Evolutionary conservation across 768 basidiomycete species (phyloP).

Genomic region (Kwoniella shandongensis): DNA sequence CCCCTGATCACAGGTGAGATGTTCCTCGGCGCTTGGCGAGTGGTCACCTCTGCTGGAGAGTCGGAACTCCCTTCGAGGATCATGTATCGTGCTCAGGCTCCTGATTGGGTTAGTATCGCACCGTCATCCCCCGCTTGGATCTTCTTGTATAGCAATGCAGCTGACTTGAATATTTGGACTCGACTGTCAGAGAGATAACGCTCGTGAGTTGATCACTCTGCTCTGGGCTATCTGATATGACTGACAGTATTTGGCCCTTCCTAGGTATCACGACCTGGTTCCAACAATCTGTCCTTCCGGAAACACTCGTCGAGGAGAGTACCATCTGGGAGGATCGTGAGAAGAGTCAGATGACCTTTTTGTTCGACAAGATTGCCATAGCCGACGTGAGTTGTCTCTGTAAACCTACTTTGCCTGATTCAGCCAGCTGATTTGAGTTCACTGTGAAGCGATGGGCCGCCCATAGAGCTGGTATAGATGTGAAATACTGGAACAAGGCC

Average conservation of each 20-base stretch:
- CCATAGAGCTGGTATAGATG: conserved; percentile 7
- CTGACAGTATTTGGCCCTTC: no score
- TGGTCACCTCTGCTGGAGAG: conserved; percentile 19
- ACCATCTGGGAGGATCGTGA: conserved; percentile 18
- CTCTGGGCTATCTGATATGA: no score
- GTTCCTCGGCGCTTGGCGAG: conserved; percentile 28
- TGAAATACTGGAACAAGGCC: conserved; percentile 28
- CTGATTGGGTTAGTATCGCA: conserved; percentile 29
- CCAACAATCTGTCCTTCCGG: conserved; percentile 27
- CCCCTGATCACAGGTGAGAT: conserved; percentile 14
- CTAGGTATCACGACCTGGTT: conserved; percentile 30
- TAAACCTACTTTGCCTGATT: neutral
- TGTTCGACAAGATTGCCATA: conserved; percentile 28
- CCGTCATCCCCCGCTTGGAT: neutral
- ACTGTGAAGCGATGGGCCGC: conserved; percentile 25
- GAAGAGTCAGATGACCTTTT: conserved; percentile 15
- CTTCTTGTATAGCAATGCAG: no score
- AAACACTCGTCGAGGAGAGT: conserved; percentile 25
- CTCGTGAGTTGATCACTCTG: no score
- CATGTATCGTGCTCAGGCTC: conserved; percentile 17
- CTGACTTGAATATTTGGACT: neutral
- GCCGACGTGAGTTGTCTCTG: conserved; percentile 15
- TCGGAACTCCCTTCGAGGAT: conserved; percentile 22
- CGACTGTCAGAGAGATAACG: conserved; percentile 13
- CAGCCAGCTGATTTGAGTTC: neutral